phyloP scores from a whole-genome alignment of 768 basidiomycete genomes.

The Phylloporus sp. region DNA sequence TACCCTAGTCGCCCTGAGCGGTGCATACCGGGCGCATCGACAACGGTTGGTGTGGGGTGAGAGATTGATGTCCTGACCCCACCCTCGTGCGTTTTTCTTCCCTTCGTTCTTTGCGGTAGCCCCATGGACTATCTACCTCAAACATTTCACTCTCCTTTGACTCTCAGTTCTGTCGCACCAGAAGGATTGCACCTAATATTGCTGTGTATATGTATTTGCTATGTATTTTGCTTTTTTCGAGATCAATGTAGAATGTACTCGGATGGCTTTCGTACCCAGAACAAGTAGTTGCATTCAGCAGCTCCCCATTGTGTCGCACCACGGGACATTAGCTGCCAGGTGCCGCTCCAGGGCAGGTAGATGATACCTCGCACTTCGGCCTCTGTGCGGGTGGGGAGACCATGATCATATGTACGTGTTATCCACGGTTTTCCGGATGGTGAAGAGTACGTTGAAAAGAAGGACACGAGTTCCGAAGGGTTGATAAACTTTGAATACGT shows the following conservation, averaged over 20 bases:
- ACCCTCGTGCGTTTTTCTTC: not conserved
- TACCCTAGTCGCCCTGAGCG: constrained; percentile 56
- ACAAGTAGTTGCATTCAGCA: constrained; percentile 72
- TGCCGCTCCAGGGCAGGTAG: constrained; percentile 66
- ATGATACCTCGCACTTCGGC: constrained; percentile 79
- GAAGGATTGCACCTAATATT: not conserved
- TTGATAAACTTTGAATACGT: constrained; percentile 88
- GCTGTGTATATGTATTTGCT: constrained; percentile 11
- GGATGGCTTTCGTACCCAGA: constrained; percentile 78
- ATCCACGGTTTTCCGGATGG: constrained; percentile 52
- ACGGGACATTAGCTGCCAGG: constrained; percentile 68
- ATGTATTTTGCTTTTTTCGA: constrained; percentile 16
- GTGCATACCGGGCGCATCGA: constrained; percentile 70
- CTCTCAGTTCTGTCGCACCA: not conserved
- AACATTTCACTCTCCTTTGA: not conserved
- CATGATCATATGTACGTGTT: constrained; percentile 42
- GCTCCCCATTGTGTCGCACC: constrained; percentile 44
- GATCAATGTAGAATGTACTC: constrained; percentile 1
- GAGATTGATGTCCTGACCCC: constrained; percentile 60
- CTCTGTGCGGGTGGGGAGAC: constrained; percentile 55
- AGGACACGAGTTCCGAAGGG: constrained; percentile 77
- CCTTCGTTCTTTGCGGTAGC: not conserved
- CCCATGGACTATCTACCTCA: not conserved
- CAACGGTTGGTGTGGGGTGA: constrained; percentile 79
- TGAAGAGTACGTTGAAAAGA: constrained; percentile 63